Base-by-base conservation (phyloP, 805 yeast species). In the Yamadazyma kitorensis region DNA sequence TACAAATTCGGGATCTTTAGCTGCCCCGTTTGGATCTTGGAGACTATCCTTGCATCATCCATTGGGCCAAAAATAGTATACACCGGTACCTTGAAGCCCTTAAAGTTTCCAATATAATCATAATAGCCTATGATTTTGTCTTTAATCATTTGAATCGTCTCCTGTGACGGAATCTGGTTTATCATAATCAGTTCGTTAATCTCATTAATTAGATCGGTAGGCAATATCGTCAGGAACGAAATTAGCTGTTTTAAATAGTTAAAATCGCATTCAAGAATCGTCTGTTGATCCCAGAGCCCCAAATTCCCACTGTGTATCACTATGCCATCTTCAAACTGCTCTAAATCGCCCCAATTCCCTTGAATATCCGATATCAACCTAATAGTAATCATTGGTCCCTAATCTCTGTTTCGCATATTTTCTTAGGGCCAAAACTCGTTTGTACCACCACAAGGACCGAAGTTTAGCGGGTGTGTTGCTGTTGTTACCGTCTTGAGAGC, bases 31-130 rank as follows among this genome's bases (percentile, higher is more conserved):
- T 79, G 69, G 54, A 84, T 74, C 60, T 74, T 76, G 43, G 79
- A 75, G 27, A 84, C 57, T 15, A 85, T 85, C 3, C 70, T 51
- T 2, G 86, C 77, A 52, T 84, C 94, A 52, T 84, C 94, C 36
- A 80, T 68, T 54, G 82, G 80, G 0, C 93, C 93, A 47, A 74
- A 80, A n/a, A 81, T 76, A 3, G 89, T 77, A 59, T 84, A 85
- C 1, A 85, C 86, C 0, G 94, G 93, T 71, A 74, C 24, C 57
- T 57, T 45, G 73, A 65, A 39, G 49, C 47, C 6, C 6, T 49
- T n/a, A 38, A 51, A 57, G 22, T 34, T 36, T 6, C 42, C 42
- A 16, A 43, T 24, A 21, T 37, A 43, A 13, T 22, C 31, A 19
- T 26, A 40, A n/a, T 25, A 26, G 14, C 24, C 37, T 7, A 40